A percentile compares a stretch with the other conserved stretches of the same genome.
These are phyloP conservation scores for Xylariaceae sp. DNA, from an alignment of 2,329 filamentous ascomycete genomes.

Conservation along the genomic window DNA sequence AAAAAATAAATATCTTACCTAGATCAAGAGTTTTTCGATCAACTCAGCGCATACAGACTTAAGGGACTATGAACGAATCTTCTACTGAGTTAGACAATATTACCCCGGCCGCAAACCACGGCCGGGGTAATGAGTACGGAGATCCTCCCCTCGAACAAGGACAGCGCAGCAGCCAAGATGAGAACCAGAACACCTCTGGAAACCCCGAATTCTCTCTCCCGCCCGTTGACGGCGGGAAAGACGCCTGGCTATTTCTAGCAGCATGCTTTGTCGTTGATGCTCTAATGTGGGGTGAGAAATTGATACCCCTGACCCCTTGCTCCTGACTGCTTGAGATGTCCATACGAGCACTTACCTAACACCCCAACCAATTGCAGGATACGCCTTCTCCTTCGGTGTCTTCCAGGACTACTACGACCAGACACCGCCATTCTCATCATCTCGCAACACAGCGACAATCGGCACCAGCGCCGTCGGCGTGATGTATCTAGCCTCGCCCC, in stretches of 20 bases:
- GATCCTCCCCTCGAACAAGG: no score
- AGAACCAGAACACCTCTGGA: not conserved
- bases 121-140: no score
- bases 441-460: slow-evolving; percentile 40
- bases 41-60: no score
- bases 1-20: no score
- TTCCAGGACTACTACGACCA: slow-evolving; percentile 42
- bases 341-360: not conserved
- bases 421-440: slow-evolving; percentile 32
- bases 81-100: no score
- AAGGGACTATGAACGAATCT: no score
- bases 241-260: slow-evolving; percentile 48
- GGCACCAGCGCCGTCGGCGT: slow-evolving; percentile 40
- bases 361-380: slow-evolving; percentile 17
- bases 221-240: slow-evolving; percentile 45
- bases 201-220: slow-evolving; percentile 34
- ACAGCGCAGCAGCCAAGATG: not conserved
- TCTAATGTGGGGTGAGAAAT: slow-evolving; percentile 46
- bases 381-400: slow-evolving; percentile 37
- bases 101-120: no score
- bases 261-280: slow-evolving; percentile 50
- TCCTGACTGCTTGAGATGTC: no score
- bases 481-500: slow-evolving; percentile 42
- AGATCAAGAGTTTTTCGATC: no score
- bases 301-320: no score